Evolutionary conservation across 2,329 filamentous ascomycete species (phyloP).

Genomic region (Aspergillus novofumigatus): DNA sequence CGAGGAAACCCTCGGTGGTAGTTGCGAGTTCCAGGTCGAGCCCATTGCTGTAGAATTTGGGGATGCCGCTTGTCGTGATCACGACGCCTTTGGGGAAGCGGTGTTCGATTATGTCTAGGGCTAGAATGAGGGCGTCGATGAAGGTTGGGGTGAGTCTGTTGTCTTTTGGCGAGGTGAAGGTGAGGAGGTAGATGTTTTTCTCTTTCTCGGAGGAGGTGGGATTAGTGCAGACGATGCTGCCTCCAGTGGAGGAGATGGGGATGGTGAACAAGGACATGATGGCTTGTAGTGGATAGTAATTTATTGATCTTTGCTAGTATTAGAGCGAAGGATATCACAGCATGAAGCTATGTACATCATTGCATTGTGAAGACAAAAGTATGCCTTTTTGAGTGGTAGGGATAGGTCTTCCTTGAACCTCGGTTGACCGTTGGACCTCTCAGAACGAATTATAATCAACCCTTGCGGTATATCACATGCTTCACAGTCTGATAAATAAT

Average conservation of each 20-base stretch:
- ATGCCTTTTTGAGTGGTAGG: not conserved
- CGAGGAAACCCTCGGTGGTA: slow-evolving; percentile 58
- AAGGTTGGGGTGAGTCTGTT: slow-evolving; percentile 70
- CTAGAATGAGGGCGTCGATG: slow-evolving; percentile 62
- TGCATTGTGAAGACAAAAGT: not conserved
- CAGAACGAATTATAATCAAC: not conserved
- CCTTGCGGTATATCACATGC: not conserved
- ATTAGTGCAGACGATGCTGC: slow-evolving; percentile 59
- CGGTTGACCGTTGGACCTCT: not conserved
- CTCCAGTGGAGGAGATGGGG: slow-evolving; percentile 52
- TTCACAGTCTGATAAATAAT: not conserved
- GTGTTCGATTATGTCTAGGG: slow-evolving; percentile 71
- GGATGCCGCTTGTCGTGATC: slow-evolving; percentile 68
- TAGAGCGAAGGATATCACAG: not conserved
- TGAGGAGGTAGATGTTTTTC: slow-evolving; percentile 63
- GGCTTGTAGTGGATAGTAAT: not conserved
- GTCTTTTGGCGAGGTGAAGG: slow-evolving; percentile 67
- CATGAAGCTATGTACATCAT: not conserved
- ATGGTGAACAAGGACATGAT: slow-evolving; percentile 55
- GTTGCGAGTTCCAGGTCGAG: slow-evolving; percentile 70
- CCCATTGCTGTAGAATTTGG: slow-evolving; percentile 80
- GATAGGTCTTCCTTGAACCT: not conserved
- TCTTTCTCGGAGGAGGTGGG: slow-evolving; percentile 45
- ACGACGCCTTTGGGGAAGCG: slow-evolving; percentile 67
- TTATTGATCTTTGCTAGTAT: not conserved